These are phyloP conservation scores for Pythium aphanidermatum DNA, from an alignment of 352 stramenopile species.

Conservation along the genomic window DNA sequence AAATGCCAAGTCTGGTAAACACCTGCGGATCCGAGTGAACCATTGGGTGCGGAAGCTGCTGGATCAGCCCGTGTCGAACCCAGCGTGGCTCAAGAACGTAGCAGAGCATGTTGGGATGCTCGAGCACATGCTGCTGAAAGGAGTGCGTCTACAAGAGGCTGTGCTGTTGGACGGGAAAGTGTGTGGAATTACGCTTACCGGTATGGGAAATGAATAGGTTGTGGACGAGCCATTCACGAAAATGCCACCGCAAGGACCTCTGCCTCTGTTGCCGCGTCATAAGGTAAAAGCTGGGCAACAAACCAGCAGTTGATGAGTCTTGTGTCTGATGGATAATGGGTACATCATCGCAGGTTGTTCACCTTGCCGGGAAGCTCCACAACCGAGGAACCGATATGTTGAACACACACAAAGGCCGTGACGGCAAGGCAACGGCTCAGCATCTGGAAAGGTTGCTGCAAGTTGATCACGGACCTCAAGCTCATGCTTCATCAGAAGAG, in stretches of 20 bases:
- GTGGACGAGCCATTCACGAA: constrained; percentile 53
- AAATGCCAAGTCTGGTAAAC: constrained; percentile 26
- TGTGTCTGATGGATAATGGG: not conserved
- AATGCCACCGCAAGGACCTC: constrained; percentile 53
- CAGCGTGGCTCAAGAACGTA: constrained; percentile 55
- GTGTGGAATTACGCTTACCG: no score
- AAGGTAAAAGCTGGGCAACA: constrained; percentile 19
- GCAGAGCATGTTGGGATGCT: constrained; percentile 34
- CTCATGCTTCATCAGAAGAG: not conserved
- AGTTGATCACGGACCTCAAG: not conserved
- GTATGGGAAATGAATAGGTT: constrained; percentile 19
- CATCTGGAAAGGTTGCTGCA: constrained; percentile 7
- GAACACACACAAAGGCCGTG: no score
- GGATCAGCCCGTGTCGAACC: constrained; percentile 44
- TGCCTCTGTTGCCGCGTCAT: constrained; percentile 40
- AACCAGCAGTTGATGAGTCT: not conserved
- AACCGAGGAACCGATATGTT: no score
- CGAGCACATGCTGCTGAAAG: constrained; percentile 45
- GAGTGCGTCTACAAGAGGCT: constrained; percentile 36
- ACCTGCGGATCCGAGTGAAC: constrained; percentile 53
- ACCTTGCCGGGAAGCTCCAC: constrained; percentile 6
- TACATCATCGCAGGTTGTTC: constrained; percentile 27
- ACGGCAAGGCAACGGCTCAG: constrained; percentile 3
- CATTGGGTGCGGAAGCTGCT: constrained; percentile 57
- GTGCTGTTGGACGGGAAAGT: no score